Evolutionary conservation across 208 protist genomes (phyloP), one percentile per base, ranked within the genome.

Genomic region (Porcisia hertigi): DNA sequence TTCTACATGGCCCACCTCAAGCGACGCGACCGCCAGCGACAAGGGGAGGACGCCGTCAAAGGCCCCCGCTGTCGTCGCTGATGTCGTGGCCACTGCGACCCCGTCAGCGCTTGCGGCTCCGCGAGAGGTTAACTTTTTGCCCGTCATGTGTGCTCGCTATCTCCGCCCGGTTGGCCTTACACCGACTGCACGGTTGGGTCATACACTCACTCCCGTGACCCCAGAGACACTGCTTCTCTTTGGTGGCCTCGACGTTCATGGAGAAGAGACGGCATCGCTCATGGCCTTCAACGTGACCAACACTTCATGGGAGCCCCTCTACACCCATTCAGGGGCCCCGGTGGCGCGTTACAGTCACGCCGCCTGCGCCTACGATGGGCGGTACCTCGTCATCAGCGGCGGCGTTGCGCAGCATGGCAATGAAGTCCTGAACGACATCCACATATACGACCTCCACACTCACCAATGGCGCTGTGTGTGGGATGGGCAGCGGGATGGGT

Each of bases 61-160:
- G 63, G 63, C 63, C n/a, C n/a, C 7, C 45, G 12, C 65, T n/a
- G 6, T 34, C n/a, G 43, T 25, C 18, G 23, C 65, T 30, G 45
- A 41, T 18, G 66, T 49, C 49, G 25, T 14, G 2, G 49, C 66
- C 53, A 34, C 70, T 16, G 53, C 36, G 53, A 9, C 20, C 39
- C 55, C 45, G 6, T 52, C 58, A 25, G 39, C 14, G 41, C 12
- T 52, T 45, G 43, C 18, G 52, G 54, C n/a, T 4, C 54, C 71
- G n/a, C 71, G 82, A n/a, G 85, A 92, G 75, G 83, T 85, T 23
- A 96, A 94, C 82, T 94, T 96, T 76, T 71, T 96, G 49, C 89
- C 89, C 4, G 77, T 96, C 57, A 94, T 96, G 92, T 94, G 90
- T 70, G 89, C 92, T 7, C 84, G 89, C 30, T 92, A 93, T 67